These are phyloP conservation scores for Lentinus tigrinus DNA, from an alignment of 768 basidiomycete species.

Conservation along the genomic window DNA sequence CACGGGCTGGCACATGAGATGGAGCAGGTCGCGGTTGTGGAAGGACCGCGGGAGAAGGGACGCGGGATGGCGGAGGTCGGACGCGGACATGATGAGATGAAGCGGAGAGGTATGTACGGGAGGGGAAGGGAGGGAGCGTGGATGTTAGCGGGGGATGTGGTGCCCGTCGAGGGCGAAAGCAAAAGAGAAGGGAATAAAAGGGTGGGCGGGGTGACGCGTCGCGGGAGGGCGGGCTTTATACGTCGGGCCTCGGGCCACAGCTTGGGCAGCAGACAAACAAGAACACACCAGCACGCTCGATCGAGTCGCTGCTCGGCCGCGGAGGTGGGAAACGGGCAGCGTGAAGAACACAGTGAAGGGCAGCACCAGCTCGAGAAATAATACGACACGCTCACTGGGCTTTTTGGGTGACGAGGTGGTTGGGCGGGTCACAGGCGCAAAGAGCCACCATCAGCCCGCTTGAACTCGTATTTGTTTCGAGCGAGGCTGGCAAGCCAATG, in stretches of 20 bases:
- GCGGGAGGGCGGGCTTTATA: constrained; percentile 17
- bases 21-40: constrained; percentile 81
- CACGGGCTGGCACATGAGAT: constrained; percentile 75
- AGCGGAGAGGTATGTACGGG: neutral
- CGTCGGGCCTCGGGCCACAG: constrained; percentile 4
- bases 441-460: neutral
- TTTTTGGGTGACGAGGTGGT: neutral
- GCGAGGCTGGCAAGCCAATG: neutral
- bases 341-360: neutral
- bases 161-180: constrained; percentile 37
- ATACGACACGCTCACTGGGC: neutral
- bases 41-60: constrained; percentile 75
- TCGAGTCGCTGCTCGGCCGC: neutral
- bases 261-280: constrained; percentile 24
- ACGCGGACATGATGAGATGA: constrained; percentile 27
- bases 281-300: constrained; percentile 15
- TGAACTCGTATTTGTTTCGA: neutral
- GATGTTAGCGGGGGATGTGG: constrained; percentile 27
- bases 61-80: constrained; percentile 59
- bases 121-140: constrained; percentile 25
- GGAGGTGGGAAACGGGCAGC: neutral
- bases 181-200: constrained; percentile 24
- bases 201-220: constrained; percentile 15
- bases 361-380: neutral
- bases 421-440: neutral